A percentile compares a stretch with the other conserved stretches of the same genome.
These are phyloP conservation scores for Mycena epipterygia DNA, from an alignment of 768 basidiomycete genomes.

Conservation along the genomic window DNA sequence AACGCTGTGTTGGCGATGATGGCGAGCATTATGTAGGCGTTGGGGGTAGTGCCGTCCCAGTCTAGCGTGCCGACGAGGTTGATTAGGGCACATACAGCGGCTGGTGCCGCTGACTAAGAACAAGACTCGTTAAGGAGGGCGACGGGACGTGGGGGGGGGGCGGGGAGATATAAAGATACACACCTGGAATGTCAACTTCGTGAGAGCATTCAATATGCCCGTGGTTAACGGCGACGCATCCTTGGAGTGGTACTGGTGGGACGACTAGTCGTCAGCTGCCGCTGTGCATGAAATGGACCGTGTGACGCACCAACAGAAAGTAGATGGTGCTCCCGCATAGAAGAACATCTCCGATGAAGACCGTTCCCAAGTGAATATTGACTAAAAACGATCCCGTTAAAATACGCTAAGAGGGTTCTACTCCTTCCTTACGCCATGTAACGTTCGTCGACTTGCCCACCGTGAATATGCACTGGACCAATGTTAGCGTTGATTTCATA, in stretches of 20 bases:
- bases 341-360: constrained; percentile 15
- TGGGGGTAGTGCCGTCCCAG: too few relatives aligned
- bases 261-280: not conserved
- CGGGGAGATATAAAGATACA: not conserved
- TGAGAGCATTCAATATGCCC: constrained; percentile 4
- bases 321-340: too few relatives aligned
- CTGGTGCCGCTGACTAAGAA: too few relatives aligned
- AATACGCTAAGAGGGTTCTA: not conserved
- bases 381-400: constrained; percentile 2
- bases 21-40: too few relatives aligned
- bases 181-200: too few relatives aligned
- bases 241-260: constrained; percentile 5
- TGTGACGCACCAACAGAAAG: constrained; percentile 13
- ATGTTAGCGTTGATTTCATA: not conserved
- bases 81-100: too few relatives aligned
- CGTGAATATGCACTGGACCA: not conserved
- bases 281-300: not conserved
- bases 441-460: not conserved
- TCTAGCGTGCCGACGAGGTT: too few relatives aligned
- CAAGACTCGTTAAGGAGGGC: too few relatives aligned
- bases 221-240: constrained; percentile 1
- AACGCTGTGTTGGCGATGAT: too few relatives aligned
- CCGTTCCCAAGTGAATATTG: constrained; percentile 3
- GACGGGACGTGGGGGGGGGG: too few relatives aligned
- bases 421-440: constrained; percentile 4